Evolutionary conservation across 192 early-diverging fungal species (phyloP), one percentile per base, ranked within the genome.

Genomic region (Oehlia diaphana): DNA sequence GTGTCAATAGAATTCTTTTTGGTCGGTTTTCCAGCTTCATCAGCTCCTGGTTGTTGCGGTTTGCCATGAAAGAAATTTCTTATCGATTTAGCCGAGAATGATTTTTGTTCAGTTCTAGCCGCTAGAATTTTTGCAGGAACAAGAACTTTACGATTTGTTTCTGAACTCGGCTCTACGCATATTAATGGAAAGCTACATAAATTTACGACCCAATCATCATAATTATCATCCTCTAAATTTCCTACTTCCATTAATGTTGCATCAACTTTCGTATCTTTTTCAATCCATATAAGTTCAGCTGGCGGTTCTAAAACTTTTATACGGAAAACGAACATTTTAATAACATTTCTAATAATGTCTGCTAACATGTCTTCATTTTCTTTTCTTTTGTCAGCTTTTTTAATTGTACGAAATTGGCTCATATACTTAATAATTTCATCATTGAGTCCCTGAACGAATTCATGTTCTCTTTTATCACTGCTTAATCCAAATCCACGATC

Each of bases 311-410:
- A 39, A 8, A 70, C 68, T 23, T 44, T 70, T 44, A 70, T 44
- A n/a, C 68, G 33, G 21, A 70, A 70, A 70, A 44, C 9, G 39
- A 70, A 70, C 33, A 70, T 70, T 70, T 70, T 70, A 6, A 70
- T 10, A 19, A 70, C 35, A 10, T 44, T 39, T 39, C 68, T 37
- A 70, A 70, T 70, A 14, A 70, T 70, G 3, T 35, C n/a, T 21
- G 68, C 35, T 44, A n/a, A 5, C 68, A 70, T 10, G 10, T 70
- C 35, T 44, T 70, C 73, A 62, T 61, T 37, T 62, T 74, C 73
- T 33, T 74, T 50, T 61, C 35, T 61, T 28, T 62, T 74, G 8
- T 35, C 73, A 33, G 31, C 73, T 35, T 31, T 19, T 35, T 14
- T 74, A 13, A 74, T 35, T 35, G 35, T 42, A 58, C 73, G 73